phyloP scores from a whole-genome alignment of 2,329 filamentous ascomycete species.

The Dactylellina sp. region DNA sequence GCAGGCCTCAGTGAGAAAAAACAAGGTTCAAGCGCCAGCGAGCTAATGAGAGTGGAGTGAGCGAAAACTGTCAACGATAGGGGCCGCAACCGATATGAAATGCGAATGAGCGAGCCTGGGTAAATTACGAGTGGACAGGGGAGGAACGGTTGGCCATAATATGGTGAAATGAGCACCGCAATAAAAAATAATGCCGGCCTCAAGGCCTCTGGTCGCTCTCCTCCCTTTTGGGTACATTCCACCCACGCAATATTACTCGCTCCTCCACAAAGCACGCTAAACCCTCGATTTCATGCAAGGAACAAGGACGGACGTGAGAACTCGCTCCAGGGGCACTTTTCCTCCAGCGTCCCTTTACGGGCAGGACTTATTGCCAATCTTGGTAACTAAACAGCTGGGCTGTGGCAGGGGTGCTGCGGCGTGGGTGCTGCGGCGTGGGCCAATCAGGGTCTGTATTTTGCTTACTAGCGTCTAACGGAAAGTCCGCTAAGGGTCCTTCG shows the following conservation, averaged over 20 bases:
- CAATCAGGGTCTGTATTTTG: constrained; percentile 36
- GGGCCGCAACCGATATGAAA: constrained; percentile 56
- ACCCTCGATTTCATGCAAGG: constrained; percentile 56
- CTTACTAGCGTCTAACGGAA: background rate
- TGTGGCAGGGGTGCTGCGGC: constrained; percentile 23
- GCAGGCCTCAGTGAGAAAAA: constrained; percentile 23
- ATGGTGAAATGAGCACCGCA: constrained; percentile 53
- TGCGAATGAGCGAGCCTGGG: constrained; percentile 55
- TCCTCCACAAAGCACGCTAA: constrained; percentile 47
- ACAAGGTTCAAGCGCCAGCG: constrained; percentile 59
- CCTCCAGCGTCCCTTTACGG: constrained; percentile 42
- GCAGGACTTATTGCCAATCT: constrained; percentile 53
- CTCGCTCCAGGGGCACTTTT: constrained; percentile 40
- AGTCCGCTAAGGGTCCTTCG: background rate
- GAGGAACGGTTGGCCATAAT: constrained; percentile 46
- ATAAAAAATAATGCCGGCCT: constrained; percentile 48
- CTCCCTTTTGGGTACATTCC: constrained; percentile 56
- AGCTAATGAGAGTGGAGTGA: constrained; percentile 37
- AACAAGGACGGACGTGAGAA: constrained; percentile 50
- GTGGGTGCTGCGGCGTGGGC: constrained; percentile 13
- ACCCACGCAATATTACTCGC: constrained; percentile 52
- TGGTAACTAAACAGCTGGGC: constrained; percentile 48
- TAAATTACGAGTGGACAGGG: constrained; percentile 56
- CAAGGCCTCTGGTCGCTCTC: constrained; percentile 12
- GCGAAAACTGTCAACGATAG: constrained; percentile 54